Evolutionary conservation across 1,284 basidiomycete genomes (phyloP), one percentile per base, ranked within the genome.

Genomic region (Irpex sp.): DNA sequence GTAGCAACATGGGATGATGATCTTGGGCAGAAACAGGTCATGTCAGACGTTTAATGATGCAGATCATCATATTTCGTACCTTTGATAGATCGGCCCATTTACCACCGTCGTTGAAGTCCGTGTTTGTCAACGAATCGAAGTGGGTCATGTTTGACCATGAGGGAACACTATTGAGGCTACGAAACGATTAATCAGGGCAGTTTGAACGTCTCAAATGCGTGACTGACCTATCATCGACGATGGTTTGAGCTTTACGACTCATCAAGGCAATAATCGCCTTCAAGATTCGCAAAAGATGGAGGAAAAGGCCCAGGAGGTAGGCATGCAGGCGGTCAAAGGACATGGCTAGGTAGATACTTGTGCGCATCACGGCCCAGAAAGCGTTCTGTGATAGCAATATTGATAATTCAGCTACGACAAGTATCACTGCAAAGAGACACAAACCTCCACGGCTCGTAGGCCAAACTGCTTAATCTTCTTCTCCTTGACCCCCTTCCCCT

Each of bases 31-130:
- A 18, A 27, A 60, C 24, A 13, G 45, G 18, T 11, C 45, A 49
- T 11, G 18, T 49, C 11, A 49, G 27, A 11, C 11, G n/a, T 27
- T 22, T 10, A 10, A 60, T 60, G 4, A 49, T 60, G 10, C 24
- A 27, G 10, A 11, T 11, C 13, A 15, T 65, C 27, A 44, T 63
- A 27, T 27, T 27, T 27, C 56, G 6, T 69, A 84, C 83, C 78
- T 84, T 85, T 0, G 80, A 78, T 2, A 86, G 79, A 72, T 85
- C 83, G 66, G 80, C 78, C 70, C 78, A 76, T 67, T 86, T 86
- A 1, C 70, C 70, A 4, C 80, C 83, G 76, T 86, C 84, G 56
- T 78, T 77, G 67, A 83, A 85, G 1, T 73, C 66, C 6, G 82
- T 74, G 38, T 78, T 76, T 6, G 84, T 73, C 13, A 75, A 66